Evolutionary conservation across 1,284 basidiomycete species (phyloP).

Genomic region (Sporisorium reilianum): DNA sequence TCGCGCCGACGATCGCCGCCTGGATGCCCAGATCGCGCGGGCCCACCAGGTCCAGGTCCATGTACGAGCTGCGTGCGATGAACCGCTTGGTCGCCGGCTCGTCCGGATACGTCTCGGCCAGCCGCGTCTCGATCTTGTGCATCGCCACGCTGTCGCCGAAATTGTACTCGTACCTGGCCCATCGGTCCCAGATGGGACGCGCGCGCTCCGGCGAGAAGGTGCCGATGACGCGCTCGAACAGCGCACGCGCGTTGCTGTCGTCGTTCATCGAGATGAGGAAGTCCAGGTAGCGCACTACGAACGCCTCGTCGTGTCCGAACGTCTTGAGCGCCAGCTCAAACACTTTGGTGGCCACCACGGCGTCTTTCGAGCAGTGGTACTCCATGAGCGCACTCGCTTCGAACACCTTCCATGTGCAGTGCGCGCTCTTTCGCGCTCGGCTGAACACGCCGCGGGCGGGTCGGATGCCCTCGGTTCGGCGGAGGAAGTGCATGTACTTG

Average conservation of each 20-base stretch:
- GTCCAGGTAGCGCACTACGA: slow-evolving; percentile 87
- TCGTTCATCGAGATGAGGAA: slow-evolving; percentile 96
- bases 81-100: slow-evolving; percentile 92
- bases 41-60: slow-evolving; percentile 88
- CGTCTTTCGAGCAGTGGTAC: slow-evolving; percentile 91
- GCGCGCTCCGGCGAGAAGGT: slow-evolving; percentile 84
- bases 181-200: slow-evolving; percentile 90
- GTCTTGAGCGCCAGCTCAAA: slow-evolving; percentile 93
- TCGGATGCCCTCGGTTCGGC: slow-evolving; percentile 85
- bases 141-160: slow-evolving; percentile 92
- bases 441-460: slow-evolving; percentile 83
- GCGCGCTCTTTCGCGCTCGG: slow-evolving; percentile 85
- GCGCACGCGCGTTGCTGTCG: slow-evolving; percentile 91
- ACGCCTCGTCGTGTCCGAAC: slow-evolving; percentile 81
- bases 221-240: slow-evolving; percentile 89
- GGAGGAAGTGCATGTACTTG: slow-evolving; percentile 92
- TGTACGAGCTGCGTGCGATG: slow-evolving; percentile 88
- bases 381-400: slow-evolving; percentile 92
- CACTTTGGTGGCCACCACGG: slow-evolving; percentile 86
- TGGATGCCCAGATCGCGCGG: slow-evolving; percentile 84
- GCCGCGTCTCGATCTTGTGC: slow-evolving; percentile 87
- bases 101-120: slow-evolving; percentile 86
- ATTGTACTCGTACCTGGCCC: slow-evolving; percentile 94
- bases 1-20: slow-evolving; percentile 25
- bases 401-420: slow-evolving; percentile 91